Evolutionary conservation across 768 basidiomycete genomes (phyloP).

Genomic region (Termitomyces sp.): DNA sequence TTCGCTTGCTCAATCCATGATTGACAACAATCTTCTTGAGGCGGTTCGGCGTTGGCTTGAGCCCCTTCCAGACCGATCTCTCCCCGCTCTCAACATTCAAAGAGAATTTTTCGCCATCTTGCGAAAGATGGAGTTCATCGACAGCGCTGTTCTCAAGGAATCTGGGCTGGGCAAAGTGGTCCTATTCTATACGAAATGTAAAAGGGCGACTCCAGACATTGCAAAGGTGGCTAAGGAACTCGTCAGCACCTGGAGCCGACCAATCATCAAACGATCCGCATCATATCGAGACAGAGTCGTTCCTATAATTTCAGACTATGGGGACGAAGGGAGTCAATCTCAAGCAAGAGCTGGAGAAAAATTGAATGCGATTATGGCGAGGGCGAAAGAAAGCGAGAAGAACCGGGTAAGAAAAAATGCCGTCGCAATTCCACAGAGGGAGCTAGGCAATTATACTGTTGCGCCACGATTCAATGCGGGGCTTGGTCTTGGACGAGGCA

Average conservation of each 20-base stretch:
- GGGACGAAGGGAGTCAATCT: constrained; percentile 33
- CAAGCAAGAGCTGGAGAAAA: constrained; percentile 34
- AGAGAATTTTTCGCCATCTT: constrained; percentile 84
- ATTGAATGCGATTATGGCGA: constrained; percentile 65
- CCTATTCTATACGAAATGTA: constrained; percentile 95
- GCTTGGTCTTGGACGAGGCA: constrained; percentile 41
- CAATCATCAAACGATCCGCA: constrained; percentile 86
- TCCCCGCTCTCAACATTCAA: constrained; percentile 96
- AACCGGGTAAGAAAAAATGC: constrained; percentile 71
- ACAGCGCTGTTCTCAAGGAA: constrained; percentile 86
- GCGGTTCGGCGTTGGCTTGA: constrained; percentile 91
- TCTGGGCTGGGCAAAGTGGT: constrained; percentile 86
- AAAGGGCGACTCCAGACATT: constrained; percentile 81
- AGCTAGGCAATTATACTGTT: constrained; percentile 74
- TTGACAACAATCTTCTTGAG: constrained; percentile 92
- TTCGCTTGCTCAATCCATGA: constrained; percentile 85
- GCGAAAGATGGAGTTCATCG: constrained; percentile 89
- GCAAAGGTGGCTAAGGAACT: constrained; percentile 80
- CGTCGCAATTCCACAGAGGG: constrained; percentile 77
- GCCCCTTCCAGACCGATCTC: constrained; percentile 86
- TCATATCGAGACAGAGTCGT: constrained; percentile 75
- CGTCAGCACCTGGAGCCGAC: constrained; percentile 82
- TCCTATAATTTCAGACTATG: constrained; percentile 45
- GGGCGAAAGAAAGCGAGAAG: constrained; percentile 66
- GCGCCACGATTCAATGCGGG: constrained; percentile 64